A percentile compares a stretch with the other conserved stretches of the same genome.
Conservation (phyloP, 2,329 filamentous ascomycete species). For the Alternaria conjuncta region DNA sequence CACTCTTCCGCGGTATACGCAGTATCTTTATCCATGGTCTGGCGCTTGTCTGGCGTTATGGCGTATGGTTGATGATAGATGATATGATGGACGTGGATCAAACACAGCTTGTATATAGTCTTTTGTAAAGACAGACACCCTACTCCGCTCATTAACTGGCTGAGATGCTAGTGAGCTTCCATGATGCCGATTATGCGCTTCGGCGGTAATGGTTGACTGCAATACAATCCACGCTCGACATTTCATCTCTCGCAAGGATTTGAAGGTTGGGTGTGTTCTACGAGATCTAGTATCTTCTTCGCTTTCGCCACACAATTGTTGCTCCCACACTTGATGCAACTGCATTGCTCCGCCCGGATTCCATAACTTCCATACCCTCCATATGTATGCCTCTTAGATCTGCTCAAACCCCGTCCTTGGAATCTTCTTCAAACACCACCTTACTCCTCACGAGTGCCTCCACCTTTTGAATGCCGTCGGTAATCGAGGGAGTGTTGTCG, state of each 20-base stretch:
- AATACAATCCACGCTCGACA: background rate
- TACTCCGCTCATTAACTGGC: background rate
- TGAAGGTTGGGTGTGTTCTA: background rate
- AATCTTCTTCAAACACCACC: background rate
- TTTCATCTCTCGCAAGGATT: background rate
- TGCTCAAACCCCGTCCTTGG: background rate
- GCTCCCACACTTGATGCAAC: background rate
- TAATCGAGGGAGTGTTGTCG: background rate
- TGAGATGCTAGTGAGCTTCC: background rate
- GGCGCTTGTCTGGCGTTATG: background rate
- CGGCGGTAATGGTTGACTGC: background rate
- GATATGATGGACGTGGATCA: background rate
- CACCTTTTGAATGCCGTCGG: background rate
- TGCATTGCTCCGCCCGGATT: background rate
- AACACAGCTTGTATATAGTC: background rate
- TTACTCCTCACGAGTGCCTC: background rate
- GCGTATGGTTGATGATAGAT: background rate
- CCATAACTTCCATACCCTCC: background rate
- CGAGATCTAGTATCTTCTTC: background rate
- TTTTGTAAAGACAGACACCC: background rate
- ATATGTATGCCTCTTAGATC: background rate
- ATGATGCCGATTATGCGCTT: background rate
- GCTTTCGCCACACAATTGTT: background rate
- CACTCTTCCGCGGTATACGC: background rate
- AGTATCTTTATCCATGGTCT: background rate